phyloP scores from a whole-genome alignment of 2,329 filamentous ascomycete genomes.

The Fusarium xylarioides region DNA sequence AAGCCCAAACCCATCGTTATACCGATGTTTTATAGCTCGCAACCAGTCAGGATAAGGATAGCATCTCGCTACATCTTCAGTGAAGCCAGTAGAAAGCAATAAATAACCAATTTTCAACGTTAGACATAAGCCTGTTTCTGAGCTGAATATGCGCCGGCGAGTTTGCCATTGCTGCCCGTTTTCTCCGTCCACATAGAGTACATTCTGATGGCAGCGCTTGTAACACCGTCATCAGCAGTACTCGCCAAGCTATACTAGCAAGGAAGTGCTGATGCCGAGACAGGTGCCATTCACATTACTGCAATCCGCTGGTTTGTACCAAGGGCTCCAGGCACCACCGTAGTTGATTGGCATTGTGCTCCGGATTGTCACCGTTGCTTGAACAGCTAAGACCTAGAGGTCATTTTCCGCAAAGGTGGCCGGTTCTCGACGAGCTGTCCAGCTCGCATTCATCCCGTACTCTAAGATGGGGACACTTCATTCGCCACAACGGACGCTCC shows the following conservation, averaged over 20 bases:
- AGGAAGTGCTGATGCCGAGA: background rate
- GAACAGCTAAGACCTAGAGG: background rate
- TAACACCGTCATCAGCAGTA: background rate
- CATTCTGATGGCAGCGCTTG: background rate
- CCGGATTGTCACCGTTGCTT: background rate
- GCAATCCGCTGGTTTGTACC: background rate
- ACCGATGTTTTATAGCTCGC: too few relatives aligned
- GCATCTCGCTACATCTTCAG: too few relatives aligned
- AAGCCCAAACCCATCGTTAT: background rate
- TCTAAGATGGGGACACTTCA: background rate
- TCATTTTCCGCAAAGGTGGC: background rate
- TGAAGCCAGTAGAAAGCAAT: background rate
- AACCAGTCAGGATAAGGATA: background rate
- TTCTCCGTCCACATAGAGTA: too few relatives aligned
- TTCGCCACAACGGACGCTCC: background rate
- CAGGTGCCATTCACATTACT: background rate
- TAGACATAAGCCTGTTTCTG: too few relatives aligned
- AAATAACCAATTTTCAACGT: too few relatives aligned
- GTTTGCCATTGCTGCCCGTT: background rate
- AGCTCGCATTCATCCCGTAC: background rate
- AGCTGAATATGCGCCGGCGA: background rate
- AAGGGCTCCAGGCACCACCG: background rate
- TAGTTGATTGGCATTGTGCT: background rate
- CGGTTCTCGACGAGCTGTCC: background rate
- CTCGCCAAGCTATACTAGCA: too few relatives aligned